phyloP scores from a whole-genome alignment of 2,329 filamentous ascomycete genomes.

The Aspergillus floridensis region DNA sequence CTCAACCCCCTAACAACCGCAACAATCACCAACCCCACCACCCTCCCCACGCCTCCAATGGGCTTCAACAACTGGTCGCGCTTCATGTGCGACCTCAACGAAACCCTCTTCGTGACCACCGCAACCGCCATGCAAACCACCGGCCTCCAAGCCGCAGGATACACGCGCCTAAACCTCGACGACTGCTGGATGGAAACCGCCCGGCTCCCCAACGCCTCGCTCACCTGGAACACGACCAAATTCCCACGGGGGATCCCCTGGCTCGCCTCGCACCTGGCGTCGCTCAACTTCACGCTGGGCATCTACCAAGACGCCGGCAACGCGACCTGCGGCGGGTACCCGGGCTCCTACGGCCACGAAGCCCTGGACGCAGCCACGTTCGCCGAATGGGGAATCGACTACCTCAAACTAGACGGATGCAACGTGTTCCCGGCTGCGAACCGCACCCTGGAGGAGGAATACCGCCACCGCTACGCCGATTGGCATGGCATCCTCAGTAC shows the following conservation, averaged over 20 bases:
- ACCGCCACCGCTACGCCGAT: conserved; percentile 35
- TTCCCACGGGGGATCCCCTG: conserved; percentile 47
- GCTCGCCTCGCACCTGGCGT: conserved; percentile 41
- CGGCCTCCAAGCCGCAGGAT: conserved; percentile 42
- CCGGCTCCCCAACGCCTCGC: conserved; percentile 37
- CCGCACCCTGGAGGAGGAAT: conserved; percentile 24
- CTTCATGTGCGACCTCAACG: conserved; percentile 49
- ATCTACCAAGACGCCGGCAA: conserved; percentile 49
- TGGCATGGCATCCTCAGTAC: conserved; percentile 45
- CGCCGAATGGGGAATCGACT: conserved; percentile 42
- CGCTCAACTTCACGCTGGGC: conserved; percentile 44
- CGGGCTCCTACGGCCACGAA: conserved; percentile 44
- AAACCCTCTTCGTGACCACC: conserved; percentile 49
- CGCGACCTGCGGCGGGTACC: conserved; percentile 45
- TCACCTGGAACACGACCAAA: conserved; percentile 42
- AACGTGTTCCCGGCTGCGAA: conserved; percentile 30
- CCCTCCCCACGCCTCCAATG: conserved; percentile 47
- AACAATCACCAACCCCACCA: conserved; percentile 21
- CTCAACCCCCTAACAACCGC: not conserved
- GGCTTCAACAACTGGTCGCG: conserved; percentile 55
- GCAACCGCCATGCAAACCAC: conserved; percentile 46
- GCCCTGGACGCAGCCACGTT: conserved; percentile 42
- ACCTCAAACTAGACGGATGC: conserved; percentile 52
- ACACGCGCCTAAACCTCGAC: conserved; percentile 46
- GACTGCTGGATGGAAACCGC: conserved; percentile 45